These are phyloP conservation scores for Leishmania arabica DNA, from an alignment of 208 protist genomes.

Conservation along the genomic window DNA sequence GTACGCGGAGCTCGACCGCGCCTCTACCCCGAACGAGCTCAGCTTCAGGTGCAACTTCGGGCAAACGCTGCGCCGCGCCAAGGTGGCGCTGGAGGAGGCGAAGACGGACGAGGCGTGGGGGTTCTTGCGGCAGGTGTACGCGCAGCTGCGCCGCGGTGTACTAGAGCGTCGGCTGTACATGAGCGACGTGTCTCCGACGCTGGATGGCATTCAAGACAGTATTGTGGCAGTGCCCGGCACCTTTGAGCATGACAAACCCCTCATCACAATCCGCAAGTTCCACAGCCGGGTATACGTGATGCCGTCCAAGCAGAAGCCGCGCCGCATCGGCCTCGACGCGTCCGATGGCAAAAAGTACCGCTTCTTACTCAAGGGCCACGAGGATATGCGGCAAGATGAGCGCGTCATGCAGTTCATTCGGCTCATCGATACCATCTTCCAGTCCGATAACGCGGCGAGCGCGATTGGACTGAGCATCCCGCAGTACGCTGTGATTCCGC, in stretches of 20 bases:
- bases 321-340: constrained; percentile 96
- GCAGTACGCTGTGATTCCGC: constrained; percentile 98
- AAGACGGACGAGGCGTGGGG: constrained; percentile 70
- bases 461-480: constrained; percentile 94
- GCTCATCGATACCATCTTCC: constrained; percentile 98
- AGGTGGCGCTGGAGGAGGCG: constrained; percentile 56
- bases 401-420: constrained; percentile 99
- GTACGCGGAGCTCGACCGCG: constrained; percentile 93
- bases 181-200: constrained; percentile 93
- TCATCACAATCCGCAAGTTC: constrained; percentile 96
- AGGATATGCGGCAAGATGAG: constrained; percentile 99
- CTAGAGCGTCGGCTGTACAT: constrained; percentile 80
- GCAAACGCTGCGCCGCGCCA: constrained; percentile 58
- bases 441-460: constrained; percentile 77
- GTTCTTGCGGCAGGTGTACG: constrained; percentile 87
- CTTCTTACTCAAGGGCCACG: constrained; percentile 99
- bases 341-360: constrained; percentile 96
- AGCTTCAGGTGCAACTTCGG: constrained; percentile 92
- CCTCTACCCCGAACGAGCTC: constrained; percentile 94
- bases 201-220: constrained; percentile 94
- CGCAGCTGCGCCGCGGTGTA: constrained; percentile 71
- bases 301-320: constrained; percentile 99
- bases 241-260: constrained; percentile 88
- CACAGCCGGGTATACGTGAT: constrained; percentile 95
- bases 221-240: constrained; percentile 98